Evolutionary conservation across 129 eudicot genomes (phyloP), one percentile per base, ranked within the genome.

Genomic region (Saposhnikovia divaricata): DNA sequence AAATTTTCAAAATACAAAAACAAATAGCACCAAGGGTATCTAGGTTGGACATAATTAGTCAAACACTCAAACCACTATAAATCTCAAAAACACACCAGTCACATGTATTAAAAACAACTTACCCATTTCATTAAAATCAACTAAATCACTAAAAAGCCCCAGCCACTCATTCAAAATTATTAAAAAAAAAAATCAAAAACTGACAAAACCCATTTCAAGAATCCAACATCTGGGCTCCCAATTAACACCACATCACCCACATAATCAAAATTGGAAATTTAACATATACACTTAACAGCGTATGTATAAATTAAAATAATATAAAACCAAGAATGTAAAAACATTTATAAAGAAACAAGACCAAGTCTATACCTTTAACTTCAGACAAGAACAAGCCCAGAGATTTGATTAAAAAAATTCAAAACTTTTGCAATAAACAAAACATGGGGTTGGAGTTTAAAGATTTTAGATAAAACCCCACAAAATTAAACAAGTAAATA

Each of bases 321-420:
- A 34, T 53, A 51, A 16, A 1, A 50, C 2, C 45, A 53, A 28
- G 19, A 75, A 15, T 46, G 19, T 18, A 53, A 53, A 55, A 44
- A 82, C 3, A 12, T 6, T 45, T 12, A 16, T 8, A 47, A 21
- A 47, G 21, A 45, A 74, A 37, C 76, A 77, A 42, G 37, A 57
- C 25, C 11, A 53, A 5, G 21, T 19, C 9, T 72, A 44, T 45
- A 81, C 80, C 76, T 81, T 81, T 34, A 79, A 80, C 69, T 65
- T 43, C 48, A 81, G 84, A 81, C 79, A 38, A 75, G 19, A 81
- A 71, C 55, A 80, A 80, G 25, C 75, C 75, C 79, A 45, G 68
- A 81, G 19, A 31, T 51, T n/a, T 50, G 27, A 19, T 72, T 31
- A 31, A 59, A 19, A 43, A 16, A 63, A 74, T 19, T 25, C 21